Evolutionary conservation across 1,284 basidiomycete genomes (phyloP), one percentile per base, ranked within the genome.

Genomic region (Cryptococcus sp.): DNA sequence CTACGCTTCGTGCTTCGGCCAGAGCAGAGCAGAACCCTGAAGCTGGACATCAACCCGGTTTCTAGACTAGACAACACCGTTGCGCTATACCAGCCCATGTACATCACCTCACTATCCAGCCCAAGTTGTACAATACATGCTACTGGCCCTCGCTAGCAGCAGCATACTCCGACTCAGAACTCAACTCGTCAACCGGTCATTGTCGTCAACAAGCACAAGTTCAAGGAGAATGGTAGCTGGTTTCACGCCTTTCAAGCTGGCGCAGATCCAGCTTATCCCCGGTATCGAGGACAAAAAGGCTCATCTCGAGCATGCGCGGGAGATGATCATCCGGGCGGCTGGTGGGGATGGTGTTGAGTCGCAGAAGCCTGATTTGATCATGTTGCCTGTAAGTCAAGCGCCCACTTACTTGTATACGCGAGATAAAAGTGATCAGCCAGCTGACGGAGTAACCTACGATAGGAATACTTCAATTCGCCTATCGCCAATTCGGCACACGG

Each of bases 401-500:
- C 2, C 20, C 19, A 17, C 31, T n/a, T n/a, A 2, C 15, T 35
- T 42, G 44, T 35, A 10, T 35, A 8, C 31, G 31, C 31, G 31
- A 35, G 13, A 35, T 2, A 3, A 8, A 5, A 5, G 31, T 35
- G 31, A 35, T 10, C 8, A 22, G 40, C 25, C 16, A 20, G 17
- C 3, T 15, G 40, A 15, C 19, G 35, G 16, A 20, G 3, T 15
- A 15, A 10, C 22, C 3, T 3, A 11, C 27, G 3, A 19, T 31
- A 65, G 63, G 63, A 65, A 41, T 59, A 59, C 49, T 65, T 65
- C 60, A 65, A 65, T 46, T 59, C 57, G 8, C 63, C 63, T 17
- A 62, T 61, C 11, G 49, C 48, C 16, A 46, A 52, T 8, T 11
- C 40, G 4, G 63, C 60, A 5, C 61, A 65, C 53, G 25, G 39